A percentile compares a stretch with the other conserved stretches of the same genome.
These are phyloP conservation scores for Phytophthora cryptogea DNA, from an alignment of 352 stramenopile genomes.

Conservation along the genomic window DNA sequence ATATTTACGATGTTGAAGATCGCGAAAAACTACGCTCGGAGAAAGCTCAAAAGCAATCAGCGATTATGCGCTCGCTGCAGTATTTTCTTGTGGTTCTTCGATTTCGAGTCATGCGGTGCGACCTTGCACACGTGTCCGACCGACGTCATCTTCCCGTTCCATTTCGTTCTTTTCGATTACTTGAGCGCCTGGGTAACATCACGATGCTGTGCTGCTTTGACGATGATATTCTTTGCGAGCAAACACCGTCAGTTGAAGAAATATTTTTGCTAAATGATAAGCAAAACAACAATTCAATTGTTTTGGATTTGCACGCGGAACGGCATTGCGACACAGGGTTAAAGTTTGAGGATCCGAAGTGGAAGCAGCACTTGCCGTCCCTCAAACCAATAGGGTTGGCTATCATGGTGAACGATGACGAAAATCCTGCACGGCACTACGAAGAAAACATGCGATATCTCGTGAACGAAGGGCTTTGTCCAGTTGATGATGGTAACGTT, in stretches of 20 bases:
- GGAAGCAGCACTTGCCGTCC: constrained; percentile 73
- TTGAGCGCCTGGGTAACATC: constrained; percentile 81
- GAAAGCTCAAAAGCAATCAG: constrained; percentile 66
- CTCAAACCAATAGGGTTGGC: constrained; percentile 82
- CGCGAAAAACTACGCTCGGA: constrained; percentile 78
- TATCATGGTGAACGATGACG: constrained; percentile 81
- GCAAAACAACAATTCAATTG: constrained; percentile 53
- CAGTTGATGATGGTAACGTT: constrained; percentile 26
- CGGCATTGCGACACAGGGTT: constrained; percentile 72
- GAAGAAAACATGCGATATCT: constrained; percentile 74
- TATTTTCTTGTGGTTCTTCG: constrained; percentile 76
- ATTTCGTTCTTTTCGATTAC: constrained; percentile 76
- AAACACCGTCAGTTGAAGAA: constrained; percentile 78
- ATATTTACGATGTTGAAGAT: constrained; percentile 86
- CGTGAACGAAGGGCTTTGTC: constrained; percentile 52
- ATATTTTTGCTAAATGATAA: constrained; percentile 87
- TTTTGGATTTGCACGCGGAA: constrained; percentile 83
- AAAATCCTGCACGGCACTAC: constrained; percentile 70
- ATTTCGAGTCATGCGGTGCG: constrained; percentile 64
- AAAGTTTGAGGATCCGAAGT: constrained; percentile 89
- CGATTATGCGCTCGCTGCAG: constrained; percentile 66
- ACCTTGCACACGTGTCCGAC: constrained; percentile 53
- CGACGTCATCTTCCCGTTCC: constrained; percentile 54
- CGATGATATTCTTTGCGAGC: constrained; percentile 85
- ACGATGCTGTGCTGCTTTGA: constrained; percentile 91